Base-by-base conservation (phyloP, 805 yeast species). In the Candida maesae region DNA sequence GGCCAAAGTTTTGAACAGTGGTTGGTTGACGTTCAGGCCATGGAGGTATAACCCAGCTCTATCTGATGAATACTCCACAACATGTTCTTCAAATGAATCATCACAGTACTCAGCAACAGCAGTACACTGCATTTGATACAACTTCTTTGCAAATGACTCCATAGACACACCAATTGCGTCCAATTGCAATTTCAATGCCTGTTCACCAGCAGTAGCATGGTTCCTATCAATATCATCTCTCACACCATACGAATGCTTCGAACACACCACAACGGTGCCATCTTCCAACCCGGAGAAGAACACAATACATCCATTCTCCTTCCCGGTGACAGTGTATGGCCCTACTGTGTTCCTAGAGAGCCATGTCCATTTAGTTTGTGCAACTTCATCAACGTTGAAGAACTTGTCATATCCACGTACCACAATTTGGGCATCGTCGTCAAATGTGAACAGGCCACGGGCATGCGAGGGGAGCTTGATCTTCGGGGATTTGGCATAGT, bases 41-140 rank as follows among this genome's bases (percentile, higher is more conserved):
- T 91, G 98, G 14, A 93, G 60, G 51, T 93, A 93, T 6, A 93
- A 65, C 0, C 99, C 99, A 0, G 95, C 78, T 9, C 64, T 65
- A 0, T 81, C 79, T 2, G 67, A 68, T 2, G 70, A 59, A 56
- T 93, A 93, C 42, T 81, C 82, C 36, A 93, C 67, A 7, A 93
- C 85, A 59, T 93, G 99, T 60, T 93, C 98, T 59, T 93, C 99
- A 60, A 93, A 93, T 0, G 61, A 63, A 55, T 93, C 99, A 58
- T 93, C 96, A 61, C 99, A 93, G 26, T 77, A 73, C 62, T 93
- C 99, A 1, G 90, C 89, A 2, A 89, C 95, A 0, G 95, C 96
- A 1, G 99, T 93, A 25, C 78, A 55, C 41, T 79, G 74, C 47
- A 68, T 50, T 1, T 61, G 51, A 51, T 71, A 72, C 7, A 93